Evolutionary conservation across 139 green algal genomes (phyloP), one percentile per base, ranked within the genome.

Genomic region (Diplosphaera chodatii): DNA sequence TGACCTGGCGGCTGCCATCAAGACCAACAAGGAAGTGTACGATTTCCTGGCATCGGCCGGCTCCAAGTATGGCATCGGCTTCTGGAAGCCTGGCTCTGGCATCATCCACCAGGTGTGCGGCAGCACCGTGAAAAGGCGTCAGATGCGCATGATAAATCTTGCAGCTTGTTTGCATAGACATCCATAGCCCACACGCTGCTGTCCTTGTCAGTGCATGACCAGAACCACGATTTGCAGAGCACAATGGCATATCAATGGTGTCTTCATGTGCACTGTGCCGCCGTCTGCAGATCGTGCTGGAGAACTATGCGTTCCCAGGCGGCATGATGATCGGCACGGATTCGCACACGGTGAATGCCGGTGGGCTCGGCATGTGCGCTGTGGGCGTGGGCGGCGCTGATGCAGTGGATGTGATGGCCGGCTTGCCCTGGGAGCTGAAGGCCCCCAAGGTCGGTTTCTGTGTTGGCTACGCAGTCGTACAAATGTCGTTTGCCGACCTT

Each of bases 311-410:
- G 20, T 89, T 95, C 75, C 93, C 92, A 5, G 92, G 92, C 40
- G 84, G 88, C 71, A 93, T 97, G 85, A 97, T 97, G 89, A 97
- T 97, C 69, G 93, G 92, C 71, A 97, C 92, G n/a, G 92, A 97
- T 87, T 94, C 87, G 5, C 93, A 97, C 88, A 97, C 92, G 15
- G 91, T 91, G 78, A 97, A 97, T 77, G 92, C 91, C 1, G 92
- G 92, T 21, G 92, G 92, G 55, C 84, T 97, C 74, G 92, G 91
- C 72, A 88, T 91, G 85, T 94, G 88, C 76, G 92, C 92, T 27
- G 86, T 96, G 31, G 92, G 92, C 32, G 92, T 97, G 59, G 92
- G 92, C 55, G 92, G 92, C 63, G 92, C 92, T 31, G 92, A 97
- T 74, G 92, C 92, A 4, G 92, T 97, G 66, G 92, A 97, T 77